Conservation (phyloP, 352 stramenopile species). For the Globisporangium emineosum region DNA sequence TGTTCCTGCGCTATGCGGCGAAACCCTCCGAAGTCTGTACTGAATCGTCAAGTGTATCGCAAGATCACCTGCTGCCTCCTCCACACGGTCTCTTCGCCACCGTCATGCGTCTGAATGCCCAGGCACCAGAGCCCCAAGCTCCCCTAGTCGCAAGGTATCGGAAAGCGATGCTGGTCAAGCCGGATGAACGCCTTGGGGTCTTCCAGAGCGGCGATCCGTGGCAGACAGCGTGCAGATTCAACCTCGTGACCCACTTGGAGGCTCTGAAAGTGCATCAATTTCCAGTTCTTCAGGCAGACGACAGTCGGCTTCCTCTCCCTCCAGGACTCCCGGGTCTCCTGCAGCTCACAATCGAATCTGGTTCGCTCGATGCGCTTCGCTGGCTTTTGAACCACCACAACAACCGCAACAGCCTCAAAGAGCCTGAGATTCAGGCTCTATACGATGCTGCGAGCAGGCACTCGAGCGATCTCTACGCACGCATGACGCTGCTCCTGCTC, state of each 20-base stretch:
- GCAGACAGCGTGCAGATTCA: slow-evolving; percentile 20
- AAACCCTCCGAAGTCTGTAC: neutral
- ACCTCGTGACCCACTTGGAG: slow-evolving; percentile 35
- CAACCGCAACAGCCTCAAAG: slow-evolving; percentile 1
- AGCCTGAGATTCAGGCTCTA: slow-evolving; percentile 13
- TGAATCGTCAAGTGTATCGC: slow-evolving; percentile 26
- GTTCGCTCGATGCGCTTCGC: slow-evolving; percentile 32
- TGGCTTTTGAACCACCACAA: slow-evolving; percentile 32
- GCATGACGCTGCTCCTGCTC: slow-evolving; percentile 44
- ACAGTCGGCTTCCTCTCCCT: neutral
- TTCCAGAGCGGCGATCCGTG: slow-evolving; percentile 8
- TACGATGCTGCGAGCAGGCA: slow-evolving; percentile 24
- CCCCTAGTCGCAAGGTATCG: neutral
- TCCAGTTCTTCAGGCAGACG: neutral
- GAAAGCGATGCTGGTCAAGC: neutral
- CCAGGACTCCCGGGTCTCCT: slow-evolving; percentile 9
- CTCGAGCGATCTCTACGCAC: slow-evolving; percentile 28
- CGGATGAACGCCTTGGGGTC: neutral
- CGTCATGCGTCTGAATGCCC: slow-evolving; percentile 7
- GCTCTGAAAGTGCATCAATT: slow-evolving; percentile 23
- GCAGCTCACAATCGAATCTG: slow-evolving; percentile 24
- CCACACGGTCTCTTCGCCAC: slow-evolving; percentile 18
- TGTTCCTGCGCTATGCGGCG: neutral
- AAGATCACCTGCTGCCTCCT: slow-evolving; percentile 14
- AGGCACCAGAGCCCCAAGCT: neutral